phyloP scores from a whole-genome alignment of 192 early-diverging fungal genomes.

The Phycomyces nitens region DNA sequence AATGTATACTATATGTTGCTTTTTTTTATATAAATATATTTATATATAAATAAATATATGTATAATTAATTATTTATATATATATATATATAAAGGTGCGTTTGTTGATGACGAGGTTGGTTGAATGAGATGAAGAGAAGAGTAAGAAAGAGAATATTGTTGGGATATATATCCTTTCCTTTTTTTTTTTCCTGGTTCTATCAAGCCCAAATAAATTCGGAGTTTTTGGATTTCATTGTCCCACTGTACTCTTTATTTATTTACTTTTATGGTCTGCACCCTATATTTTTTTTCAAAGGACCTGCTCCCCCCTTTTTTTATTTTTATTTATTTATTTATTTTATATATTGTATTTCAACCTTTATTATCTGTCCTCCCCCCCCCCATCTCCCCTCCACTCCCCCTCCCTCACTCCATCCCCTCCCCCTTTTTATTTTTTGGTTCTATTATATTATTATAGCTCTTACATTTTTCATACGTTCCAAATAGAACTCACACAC shows the following conservation, averaged over 20 bases:
- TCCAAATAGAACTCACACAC: too few relatives aligned
- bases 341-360: background rate
- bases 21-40: background rate
- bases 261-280: too few relatives aligned
- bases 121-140: background rate
- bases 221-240: too few relatives aligned
- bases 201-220: background rate
- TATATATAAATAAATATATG: background rate
- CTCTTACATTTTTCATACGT: too few relatives aligned
- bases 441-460: too few relatives aligned
- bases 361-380: background rate
- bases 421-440: too few relatives aligned
- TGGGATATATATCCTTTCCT: too few relatives aligned
- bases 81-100: too few relatives aligned
- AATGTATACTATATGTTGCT: background rate
- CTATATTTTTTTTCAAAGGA: too few relatives aligned
- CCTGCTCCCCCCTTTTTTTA: too few relatives aligned
- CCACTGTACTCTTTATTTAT: background rate
- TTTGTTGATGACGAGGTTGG: too few relatives aligned
- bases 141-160: constrained; percentile 12
- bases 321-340: background rate
- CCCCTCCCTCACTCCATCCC: background rate
- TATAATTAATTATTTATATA: background rate
- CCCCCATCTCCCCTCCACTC: background rate
- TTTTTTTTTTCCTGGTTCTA: background rate